phyloP scores from a whole-genome alignment of 2,329 filamentous ascomycete genomes.

The Aspergillus sp. region DNA sequence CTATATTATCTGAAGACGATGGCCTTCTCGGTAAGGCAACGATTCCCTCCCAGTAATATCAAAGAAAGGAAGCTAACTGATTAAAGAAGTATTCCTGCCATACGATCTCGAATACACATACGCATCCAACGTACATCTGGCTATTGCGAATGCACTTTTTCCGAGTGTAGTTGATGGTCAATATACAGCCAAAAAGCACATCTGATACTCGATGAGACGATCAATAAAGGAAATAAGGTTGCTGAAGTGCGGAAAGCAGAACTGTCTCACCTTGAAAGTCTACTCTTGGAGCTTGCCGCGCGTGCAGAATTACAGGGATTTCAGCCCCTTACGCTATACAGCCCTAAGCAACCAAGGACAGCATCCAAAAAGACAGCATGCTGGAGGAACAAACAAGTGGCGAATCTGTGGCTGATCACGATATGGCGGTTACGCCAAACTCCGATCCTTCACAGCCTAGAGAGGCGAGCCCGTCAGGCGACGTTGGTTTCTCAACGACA shows the following conservation, averaged over 20 bases:
- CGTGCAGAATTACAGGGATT: constrained; percentile 21
- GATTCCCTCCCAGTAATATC: background rate
- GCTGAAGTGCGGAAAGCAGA: constrained; percentile 26
- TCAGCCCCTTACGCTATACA: constrained; percentile 16
- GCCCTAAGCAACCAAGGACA: background rate
- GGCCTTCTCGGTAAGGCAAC: constrained; percentile 28
- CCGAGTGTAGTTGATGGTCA: constrained; percentile 22
- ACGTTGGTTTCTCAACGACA: constrained; percentile 28
- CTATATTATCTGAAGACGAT: constrained; percentile 32
- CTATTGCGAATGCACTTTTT: constrained; percentile 34
- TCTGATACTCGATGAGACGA: constrained; percentile 29
- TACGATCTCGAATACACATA: constrained; percentile 37
- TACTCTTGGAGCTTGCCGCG: constrained; percentile 22
- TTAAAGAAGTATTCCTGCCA: constrained; percentile 31
- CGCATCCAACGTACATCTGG: constrained; percentile 29
- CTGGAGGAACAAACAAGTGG: background rate
- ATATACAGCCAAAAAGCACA: constrained; percentile 13
- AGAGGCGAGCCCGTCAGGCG: constrained; percentile 6
- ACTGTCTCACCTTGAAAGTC: constrained; percentile 17
- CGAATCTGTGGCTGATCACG: background rate
- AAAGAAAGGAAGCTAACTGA: background rate
- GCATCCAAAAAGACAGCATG: background rate
- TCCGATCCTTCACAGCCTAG: background rate
- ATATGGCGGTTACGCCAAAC: background rate
- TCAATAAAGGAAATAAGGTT: constrained; percentile 26